Evolutionary conservation across 1,139 yeast genomes (phyloP).

Genomic region (Protomyces pachydermus): DNA sequence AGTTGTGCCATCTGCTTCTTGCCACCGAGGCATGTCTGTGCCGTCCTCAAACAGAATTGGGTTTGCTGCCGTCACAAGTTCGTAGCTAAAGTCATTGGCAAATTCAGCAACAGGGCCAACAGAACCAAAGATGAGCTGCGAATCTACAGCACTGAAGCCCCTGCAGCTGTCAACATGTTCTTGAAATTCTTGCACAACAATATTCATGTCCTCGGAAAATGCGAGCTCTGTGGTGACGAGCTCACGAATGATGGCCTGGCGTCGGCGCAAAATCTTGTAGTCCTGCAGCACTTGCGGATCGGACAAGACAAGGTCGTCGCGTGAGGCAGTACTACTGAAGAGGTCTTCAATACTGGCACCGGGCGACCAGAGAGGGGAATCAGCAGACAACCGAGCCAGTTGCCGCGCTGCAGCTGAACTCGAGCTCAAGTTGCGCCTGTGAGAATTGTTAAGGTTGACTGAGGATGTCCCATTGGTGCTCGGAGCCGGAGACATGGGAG

Average conservation of each 20-base stretch:
- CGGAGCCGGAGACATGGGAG: neutral
- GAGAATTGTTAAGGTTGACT: neutral
- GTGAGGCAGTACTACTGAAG: neutral
- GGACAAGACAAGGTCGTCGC: neutral
- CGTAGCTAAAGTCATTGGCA: conserved; percentile 11
- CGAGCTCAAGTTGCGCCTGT: neutral
- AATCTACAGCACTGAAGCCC: conserved; percentile 1
- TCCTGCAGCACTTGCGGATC: neutral
- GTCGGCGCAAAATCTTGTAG: neutral
- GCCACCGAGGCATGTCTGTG: neutral
- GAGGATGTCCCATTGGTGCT: neutral
- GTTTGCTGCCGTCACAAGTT: conserved; percentile 3
- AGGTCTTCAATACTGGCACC: neutral
- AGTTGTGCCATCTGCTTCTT: conserved; percentile 11
- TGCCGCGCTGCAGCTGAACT: neutral
- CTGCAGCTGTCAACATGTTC: neutral
- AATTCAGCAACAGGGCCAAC: conserved; percentile 18
- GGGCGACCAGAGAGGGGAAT: neutral
- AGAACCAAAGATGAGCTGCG: conserved; percentile 15
- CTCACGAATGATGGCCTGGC: conserved; percentile 24
- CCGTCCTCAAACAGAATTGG: conserved; percentile 6
- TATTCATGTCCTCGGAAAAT: conserved; percentile 14
- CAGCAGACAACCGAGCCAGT: neutral
- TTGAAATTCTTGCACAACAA: conserved; percentile 17
- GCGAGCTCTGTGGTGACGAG: conserved; percentile 19